Conservation (phyloP, 2,329 filamentous ascomycete species). For the Arthrobotrys sinensis region DNA sequence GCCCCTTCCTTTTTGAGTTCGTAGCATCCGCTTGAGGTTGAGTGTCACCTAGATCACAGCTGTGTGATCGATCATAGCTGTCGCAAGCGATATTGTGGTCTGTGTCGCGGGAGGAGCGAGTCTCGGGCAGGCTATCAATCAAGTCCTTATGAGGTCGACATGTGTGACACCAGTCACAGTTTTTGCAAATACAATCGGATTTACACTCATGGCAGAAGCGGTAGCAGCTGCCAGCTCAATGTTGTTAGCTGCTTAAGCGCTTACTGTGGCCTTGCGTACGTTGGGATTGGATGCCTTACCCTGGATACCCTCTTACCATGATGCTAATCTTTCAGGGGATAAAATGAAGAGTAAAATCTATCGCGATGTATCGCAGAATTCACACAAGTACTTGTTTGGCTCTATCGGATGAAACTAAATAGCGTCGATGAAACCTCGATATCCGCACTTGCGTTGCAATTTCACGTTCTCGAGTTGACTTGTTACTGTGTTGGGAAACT, state of each 20-base stretch:
- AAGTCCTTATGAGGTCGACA: constrained; percentile 8
- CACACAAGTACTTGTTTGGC: too few species aligned
- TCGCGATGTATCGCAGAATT: too few species aligned
- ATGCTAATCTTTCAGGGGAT: not conserved
- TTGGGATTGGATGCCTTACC: not conserved
- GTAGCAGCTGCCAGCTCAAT: not conserved
- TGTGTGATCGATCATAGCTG: constrained; percentile 14
- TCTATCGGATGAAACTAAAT: too few species aligned
- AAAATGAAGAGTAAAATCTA: too few species aligned
- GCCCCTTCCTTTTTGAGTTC: constrained; percentile 1
- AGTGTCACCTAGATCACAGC: constrained; percentile 1
- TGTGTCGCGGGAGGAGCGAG: not conserved
- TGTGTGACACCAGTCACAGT: constrained; percentile 46
- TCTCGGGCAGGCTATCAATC: not conserved
- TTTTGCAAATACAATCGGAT: constrained; percentile 23
- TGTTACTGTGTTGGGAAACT: too few species aligned
- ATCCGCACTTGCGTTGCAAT: too few species aligned
- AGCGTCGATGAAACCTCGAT: too few species aligned
- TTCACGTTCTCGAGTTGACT: too few species aligned
- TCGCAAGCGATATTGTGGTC: constrained; percentile 14
- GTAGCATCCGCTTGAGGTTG: not conserved
- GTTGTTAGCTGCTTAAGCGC: too few species aligned
- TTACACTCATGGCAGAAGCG: constrained; percentile 15
- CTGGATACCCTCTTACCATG: constrained; percentile 14
- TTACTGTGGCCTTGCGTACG: too few species aligned